Conservation (phyloP, 163 green algal genomes). For the Scenedesmus sp. region DNA sequence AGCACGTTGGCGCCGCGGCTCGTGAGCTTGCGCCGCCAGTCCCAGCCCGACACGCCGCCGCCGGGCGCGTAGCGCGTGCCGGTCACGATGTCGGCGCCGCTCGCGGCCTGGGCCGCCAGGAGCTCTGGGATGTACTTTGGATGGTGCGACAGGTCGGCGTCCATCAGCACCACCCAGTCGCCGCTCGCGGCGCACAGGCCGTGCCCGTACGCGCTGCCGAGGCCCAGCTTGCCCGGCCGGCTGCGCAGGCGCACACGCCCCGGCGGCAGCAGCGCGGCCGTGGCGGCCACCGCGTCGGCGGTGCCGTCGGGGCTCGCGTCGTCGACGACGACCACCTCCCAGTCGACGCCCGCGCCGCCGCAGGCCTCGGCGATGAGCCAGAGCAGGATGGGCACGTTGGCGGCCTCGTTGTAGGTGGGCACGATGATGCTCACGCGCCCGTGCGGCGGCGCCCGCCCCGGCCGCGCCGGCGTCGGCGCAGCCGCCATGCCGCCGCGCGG, state of each 20-base stretch:
- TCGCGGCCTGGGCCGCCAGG: conserved; percentile 66
- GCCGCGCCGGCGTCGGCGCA: too few species aligned
- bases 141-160: conserved; percentile 97
- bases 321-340: conserved; percentile 95
- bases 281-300: conserved; percentile 37
- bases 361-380: conserved; percentile 72
- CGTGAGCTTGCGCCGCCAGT: conserved; percentile 89
- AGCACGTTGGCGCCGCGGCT: conserved; percentile 92
- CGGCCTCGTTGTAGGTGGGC: conserved; percentile 97
- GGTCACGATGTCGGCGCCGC: conserved; percentile 86
- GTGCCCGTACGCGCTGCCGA: conserved; percentile 91
- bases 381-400: conserved; percentile 91
- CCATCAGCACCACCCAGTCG: conserved; percentile 95
- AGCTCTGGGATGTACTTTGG: conserved; percentile 54
- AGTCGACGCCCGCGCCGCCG: conserved; percentile 48
- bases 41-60: conserved; percentile 94
- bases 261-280: conserved; percentile 34
- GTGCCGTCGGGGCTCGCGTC: conserved; percentile 96
- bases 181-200: conserved; percentile 82
- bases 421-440: conserved; percentile 70
- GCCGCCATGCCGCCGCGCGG: too few species aligned
- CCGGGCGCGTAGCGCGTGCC: conserved; percentile 86
- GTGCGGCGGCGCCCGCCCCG: too few species aligned
- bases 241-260: conserved; percentile 39
- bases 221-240: conserved; percentile 83